Percentiles rank a stretch among this genome's conserved stretches.
phyloP scores from a whole-genome alignment of 345 rosid species.

The Heritiera fomes region DNA sequence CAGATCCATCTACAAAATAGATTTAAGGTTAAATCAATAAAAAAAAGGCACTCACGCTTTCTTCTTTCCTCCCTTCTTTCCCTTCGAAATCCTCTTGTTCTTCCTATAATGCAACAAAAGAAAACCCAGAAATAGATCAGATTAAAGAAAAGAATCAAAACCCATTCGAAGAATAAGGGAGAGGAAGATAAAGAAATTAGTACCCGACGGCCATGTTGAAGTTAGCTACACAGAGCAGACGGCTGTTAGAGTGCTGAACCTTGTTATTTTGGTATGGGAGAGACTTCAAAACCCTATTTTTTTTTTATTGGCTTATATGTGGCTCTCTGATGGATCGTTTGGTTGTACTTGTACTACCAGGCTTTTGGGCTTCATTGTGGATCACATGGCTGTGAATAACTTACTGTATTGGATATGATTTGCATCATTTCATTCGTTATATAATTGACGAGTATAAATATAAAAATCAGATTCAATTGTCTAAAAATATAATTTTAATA shows the following conservation, averaged over 20 bases:
- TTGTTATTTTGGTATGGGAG: neutral
- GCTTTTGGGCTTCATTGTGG: neutral
- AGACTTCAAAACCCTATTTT: slow-evolving; percentile 29
- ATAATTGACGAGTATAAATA: too few relatives aligned
- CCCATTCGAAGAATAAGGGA: neutral
- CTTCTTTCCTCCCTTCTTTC: slow-evolving; percentile 97
- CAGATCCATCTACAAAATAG: neutral
- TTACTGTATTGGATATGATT: too few relatives aligned
- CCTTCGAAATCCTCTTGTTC: slow-evolving; percentile 97
- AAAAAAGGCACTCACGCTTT: slow-evolving; percentile 64
- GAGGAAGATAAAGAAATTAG: neutral
- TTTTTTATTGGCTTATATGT: neutral
- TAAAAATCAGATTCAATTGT: too few relatives aligned
- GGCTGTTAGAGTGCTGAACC: slow-evolving; percentile 17
- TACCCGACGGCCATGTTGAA: slow-evolving; percentile 28
- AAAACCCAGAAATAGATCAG: slow-evolving; percentile 12
- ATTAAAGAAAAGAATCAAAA: neutral
- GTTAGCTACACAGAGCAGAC: neutral
- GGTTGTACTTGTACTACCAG: neutral
- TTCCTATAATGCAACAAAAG: slow-evolving; percentile 44
- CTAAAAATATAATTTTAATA: too few relatives aligned
- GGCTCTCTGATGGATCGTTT: neutral
- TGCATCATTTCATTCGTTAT: too few relatives aligned
- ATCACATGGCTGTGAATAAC: too few relatives aligned
- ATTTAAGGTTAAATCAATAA: neutral